Percentiles rank a stretch among this genome's conserved stretches.
Conservation (phyloP, 2,329 filamentous ascomycete species). For the Beauveria rudraprayagi region DNA sequence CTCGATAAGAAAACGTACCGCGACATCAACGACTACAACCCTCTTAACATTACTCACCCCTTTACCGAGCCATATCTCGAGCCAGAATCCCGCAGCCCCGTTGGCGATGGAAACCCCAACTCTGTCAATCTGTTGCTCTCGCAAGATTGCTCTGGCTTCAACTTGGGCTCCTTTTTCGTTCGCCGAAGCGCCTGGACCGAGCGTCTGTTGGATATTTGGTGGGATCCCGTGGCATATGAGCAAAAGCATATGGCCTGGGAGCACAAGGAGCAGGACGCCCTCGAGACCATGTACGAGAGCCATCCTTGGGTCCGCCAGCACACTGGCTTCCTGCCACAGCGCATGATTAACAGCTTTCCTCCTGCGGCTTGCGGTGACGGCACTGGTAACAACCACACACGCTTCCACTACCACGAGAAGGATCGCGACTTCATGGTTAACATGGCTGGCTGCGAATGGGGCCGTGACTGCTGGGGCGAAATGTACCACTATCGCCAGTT, state of each 20-base stretch:
- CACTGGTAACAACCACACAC: constrained; percentile 53
- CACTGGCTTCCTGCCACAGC: constrained; percentile 81
- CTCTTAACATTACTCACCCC: constrained; percentile 86
- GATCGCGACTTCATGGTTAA: constrained; percentile 93
- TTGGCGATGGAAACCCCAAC: constrained; percentile 67
- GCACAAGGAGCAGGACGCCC: constrained; percentile 94
- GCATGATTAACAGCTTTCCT: constrained; percentile 91
- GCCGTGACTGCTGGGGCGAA: constrained; percentile 93
- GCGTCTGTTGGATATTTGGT: constrained; percentile 89
- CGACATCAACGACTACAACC: constrained; percentile 95
- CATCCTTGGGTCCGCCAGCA: constrained; percentile 91
- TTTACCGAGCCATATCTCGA: constrained; percentile 69
- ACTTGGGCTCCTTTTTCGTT: constrained; percentile 91
- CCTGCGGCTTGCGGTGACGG: constrained; percentile 78
- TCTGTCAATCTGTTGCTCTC: constrained; percentile 85
- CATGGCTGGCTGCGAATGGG: constrained; percentile 97
- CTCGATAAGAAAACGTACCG: constrained; percentile 72
- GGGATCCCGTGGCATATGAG: constrained; percentile 95
- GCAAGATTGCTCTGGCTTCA: constrained; percentile 94
- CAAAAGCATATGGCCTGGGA: constrained; percentile 99
- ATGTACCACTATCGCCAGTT: constrained; percentile 93
- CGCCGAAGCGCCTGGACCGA: constrained; percentile 83
- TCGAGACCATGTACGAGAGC: constrained; percentile 83
- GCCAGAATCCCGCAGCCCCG: constrained; percentile 57
- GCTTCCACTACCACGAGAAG: constrained; percentile 76